Percentiles rank a stretch among this genome's conserved stretches.
These are phyloP conservation scores for Penicillium polonicum DNA, from an alignment of 2,329 filamentous ascomycete species.

Conservation along the genomic window DNA sequence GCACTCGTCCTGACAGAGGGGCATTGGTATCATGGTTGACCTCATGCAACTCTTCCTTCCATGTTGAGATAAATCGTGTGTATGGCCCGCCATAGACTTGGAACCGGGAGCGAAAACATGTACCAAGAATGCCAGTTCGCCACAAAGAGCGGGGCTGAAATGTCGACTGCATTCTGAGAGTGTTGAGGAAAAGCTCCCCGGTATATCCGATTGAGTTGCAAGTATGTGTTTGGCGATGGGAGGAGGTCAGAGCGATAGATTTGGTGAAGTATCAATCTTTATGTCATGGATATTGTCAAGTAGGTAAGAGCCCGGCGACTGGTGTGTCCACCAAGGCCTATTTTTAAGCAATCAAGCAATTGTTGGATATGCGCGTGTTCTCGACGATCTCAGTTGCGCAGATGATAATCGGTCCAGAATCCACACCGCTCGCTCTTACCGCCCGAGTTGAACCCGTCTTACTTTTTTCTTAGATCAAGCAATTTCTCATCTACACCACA, in stretches of 20 bases:
- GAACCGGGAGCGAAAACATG: constrained; percentile 12
- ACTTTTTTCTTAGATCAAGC: constrained; percentile 20
- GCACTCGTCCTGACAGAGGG: constrained; percentile 54
- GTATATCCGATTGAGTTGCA: constrained; percentile 1
- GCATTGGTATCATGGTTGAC: constrained; percentile 19
- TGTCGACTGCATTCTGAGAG: constrained; percentile 40
- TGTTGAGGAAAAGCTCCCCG: constrained; percentile 18
- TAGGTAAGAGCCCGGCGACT: not conserved
- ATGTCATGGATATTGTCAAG: not conserved
- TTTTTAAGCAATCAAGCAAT: not conserved
- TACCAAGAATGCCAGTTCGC: constrained; percentile 27
- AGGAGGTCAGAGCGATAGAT: not conserved
- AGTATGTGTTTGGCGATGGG: not conserved
- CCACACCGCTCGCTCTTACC: constrained; percentile 22
- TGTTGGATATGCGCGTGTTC: not conserved
- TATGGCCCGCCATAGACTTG: not conserved
- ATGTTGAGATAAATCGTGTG: constrained; percentile 27
- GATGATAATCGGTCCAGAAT: constrained; percentile 11
- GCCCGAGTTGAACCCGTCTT: constrained; percentile 20
- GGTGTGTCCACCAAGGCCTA: not conserved
- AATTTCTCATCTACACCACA: constrained; percentile 13
- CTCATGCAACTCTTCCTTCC: constrained; percentile 30
- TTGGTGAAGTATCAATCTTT: not conserved
- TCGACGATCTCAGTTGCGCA: constrained; percentile 9
- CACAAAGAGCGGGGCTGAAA: constrained; percentile 33